Evolutionary conservation across 148 eudicot species (phyloP), one percentile per base, ranked within the genome.

Genomic region (Chenopodium quinoa): DNA sequence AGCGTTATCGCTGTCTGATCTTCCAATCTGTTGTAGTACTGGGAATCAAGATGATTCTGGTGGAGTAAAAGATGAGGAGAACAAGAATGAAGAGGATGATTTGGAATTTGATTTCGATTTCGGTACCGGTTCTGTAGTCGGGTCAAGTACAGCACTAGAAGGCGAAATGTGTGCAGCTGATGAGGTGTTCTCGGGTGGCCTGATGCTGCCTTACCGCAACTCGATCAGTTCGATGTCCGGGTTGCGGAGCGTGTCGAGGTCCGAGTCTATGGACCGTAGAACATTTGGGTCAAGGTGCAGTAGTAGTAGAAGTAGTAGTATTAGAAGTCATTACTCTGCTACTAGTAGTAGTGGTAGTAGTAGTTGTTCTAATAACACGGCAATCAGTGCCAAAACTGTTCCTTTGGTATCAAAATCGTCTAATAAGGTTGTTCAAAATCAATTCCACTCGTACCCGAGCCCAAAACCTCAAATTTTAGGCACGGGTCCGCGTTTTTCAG

Each of bases 141-240:
- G 84, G 14, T 84, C 89, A 14, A 73, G 76, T 13, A 52, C 48
- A 6, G 77, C 79, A 17, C 58, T 79, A 13, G 90, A 88, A 58
- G 65, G 89, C 4, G 91, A 91, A 74, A 93, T 94, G 97, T 96
- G 98, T 29, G 83, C 86, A 0, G 98, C 99, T 0, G 99, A 96
- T 66, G 95, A 94, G 48, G 89, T 96, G 29, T 92, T 96, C 80
- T 92, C 87, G 77, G 83, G 89, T 23, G 99, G 99, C 20, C 92
- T 89, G 80, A 87, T 96, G 13, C 80, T 94, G 0, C 98, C 99
- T 0, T 83, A 89, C 27, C 98, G 97, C 60, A 90, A 90, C 82
- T 95, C 99, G 4, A 72, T 93, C 1, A 90, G 91, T 80, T 90
- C 90, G 20, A 92, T 88, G 11, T 81, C 78, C 65, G 86, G 90